A percentile compares a stretch with the other conserved stretches of the same genome.
phyloP scores from a whole-genome alignment of 1,139 yeast genomes.

The Groenewaldozyma auringiensis region DNA sequence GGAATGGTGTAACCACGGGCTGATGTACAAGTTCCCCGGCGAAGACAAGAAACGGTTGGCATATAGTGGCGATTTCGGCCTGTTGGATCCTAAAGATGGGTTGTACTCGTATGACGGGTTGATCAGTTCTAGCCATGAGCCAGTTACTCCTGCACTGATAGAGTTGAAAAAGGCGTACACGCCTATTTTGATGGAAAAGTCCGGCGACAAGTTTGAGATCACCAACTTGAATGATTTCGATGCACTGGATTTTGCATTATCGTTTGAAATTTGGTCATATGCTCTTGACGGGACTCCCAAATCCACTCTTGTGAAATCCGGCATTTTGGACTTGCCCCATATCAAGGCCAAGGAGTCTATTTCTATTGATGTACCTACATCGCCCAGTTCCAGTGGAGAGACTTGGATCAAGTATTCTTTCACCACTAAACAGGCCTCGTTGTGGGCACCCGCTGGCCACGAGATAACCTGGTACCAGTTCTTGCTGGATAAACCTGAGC shows the following conservation, averaged over 20 bases:
- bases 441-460: conserved; percentile 18
- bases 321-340: conserved; percentile 12
- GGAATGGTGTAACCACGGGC: conserved; percentile 37
- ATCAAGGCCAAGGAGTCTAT: conserved; percentile 6
- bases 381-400: conserved; percentile 7
- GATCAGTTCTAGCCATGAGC: conserved; percentile 27
- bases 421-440: conserved; percentile 10
- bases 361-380: not conserved
- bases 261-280: conserved; percentile 9
- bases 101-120: conserved; percentile 34
- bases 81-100: conserved; percentile 31
- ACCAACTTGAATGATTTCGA: conserved; percentile 16
- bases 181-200: conserved; percentile 31
- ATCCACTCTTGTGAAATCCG: conserved; percentile 6
- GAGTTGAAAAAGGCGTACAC: conserved; percentile 28
- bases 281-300: conserved; percentile 1
- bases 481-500: not conserved
- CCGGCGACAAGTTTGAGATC: conserved; percentile 18
- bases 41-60: conserved; percentile 11
- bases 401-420: conserved; percentile 15
- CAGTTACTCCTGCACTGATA: conserved; percentile 31
- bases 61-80: conserved; percentile 34
- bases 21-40: conserved; percentile 10
- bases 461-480: conserved; percentile 7
- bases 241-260: conserved; percentile 12